Evolutionary conservation across 2,329 filamentous ascomycete species (phyloP).

Genomic region (Aspergillus neotritici): DNA sequence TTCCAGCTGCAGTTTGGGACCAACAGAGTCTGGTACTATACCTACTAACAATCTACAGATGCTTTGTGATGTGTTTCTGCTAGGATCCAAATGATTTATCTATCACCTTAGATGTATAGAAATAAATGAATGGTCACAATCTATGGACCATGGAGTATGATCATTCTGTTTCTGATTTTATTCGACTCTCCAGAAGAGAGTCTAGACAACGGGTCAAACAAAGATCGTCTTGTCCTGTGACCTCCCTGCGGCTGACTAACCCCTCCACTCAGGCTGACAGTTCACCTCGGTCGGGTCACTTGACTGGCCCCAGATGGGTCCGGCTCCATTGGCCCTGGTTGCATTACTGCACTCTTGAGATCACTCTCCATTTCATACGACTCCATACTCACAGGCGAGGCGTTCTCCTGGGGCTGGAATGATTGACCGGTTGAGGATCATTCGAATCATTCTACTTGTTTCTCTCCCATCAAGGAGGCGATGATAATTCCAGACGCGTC

Average conservation of each 20-base stretch:
- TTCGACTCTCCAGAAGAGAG: slow-evolving; percentile 4
- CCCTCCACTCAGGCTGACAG: slow-evolving; percentile 5
- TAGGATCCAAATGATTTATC: too few relatives aligned
- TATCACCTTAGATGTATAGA: background rate
- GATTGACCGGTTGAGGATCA: background rate
- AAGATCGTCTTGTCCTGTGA: slow-evolving; percentile 23
- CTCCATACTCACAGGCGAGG: background rate
- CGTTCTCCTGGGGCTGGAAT: background rate
- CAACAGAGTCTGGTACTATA: too few relatives aligned
- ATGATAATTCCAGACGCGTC: too few relatives aligned
- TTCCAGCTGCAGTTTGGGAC: too few relatives aligned
- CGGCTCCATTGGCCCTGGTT: slow-evolving; percentile 14
- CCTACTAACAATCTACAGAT: slow-evolving; percentile 1
- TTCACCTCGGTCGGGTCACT: slow-evolving; percentile 17
- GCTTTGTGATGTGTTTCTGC: too few relatives aligned
- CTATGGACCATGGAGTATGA: slow-evolving; percentile 4
- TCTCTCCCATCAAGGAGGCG: slow-evolving; percentile 1
- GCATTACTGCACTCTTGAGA: slow-evolving; percentile 7
- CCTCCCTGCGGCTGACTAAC: slow-evolving; percentile 20
- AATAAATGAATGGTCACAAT: background rate
- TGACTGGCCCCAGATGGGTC: slow-evolving; percentile 18
- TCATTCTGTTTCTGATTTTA: background rate
- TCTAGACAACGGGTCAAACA: slow-evolving; percentile 18
- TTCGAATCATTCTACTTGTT: slow-evolving; percentile 2
- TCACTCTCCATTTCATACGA: slow-evolving; percentile 11